These are phyloP conservation scores for Neurospora pannonica DNA, from an alignment of 495 filamentous ascomycete species.

Conservation along the genomic window DNA sequence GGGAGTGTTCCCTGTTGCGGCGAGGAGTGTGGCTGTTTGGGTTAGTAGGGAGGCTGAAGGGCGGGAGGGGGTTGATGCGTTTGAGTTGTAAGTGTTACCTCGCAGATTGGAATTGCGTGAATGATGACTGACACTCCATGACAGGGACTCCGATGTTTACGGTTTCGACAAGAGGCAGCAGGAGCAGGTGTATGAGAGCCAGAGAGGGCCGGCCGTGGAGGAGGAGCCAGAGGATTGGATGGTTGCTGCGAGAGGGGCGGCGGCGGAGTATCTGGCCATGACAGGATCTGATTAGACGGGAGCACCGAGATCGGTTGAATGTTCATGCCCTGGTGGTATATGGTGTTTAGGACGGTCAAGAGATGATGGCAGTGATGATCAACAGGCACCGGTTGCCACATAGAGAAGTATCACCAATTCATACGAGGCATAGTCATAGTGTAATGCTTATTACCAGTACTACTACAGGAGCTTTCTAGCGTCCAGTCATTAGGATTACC, in stretches of 20 bases:
- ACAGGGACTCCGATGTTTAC: background rate
- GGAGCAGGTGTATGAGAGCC: background rate
- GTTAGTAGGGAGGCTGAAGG: conserved; percentile 45
- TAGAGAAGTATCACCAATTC: background rate
- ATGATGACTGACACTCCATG: background rate
- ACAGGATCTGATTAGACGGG: background rate
- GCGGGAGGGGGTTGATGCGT: conserved; percentile 33
- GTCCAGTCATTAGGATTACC: background rate
- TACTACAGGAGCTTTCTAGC: background rate
- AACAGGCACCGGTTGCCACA: background rate
- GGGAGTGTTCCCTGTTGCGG: conserved; percentile 43
- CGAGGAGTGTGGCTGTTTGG: conserved; percentile 51
- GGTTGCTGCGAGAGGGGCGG: background rate
- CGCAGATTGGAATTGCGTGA: background rate
- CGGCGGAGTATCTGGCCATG: background rate
- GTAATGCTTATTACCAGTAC: background rate
- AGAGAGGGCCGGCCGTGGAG: background rate
- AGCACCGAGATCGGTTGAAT: no score
- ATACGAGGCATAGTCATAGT: background rate
- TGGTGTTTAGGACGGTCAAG: background rate
- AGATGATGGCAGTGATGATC: background rate
- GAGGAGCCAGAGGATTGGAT: background rate
- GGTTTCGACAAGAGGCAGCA: background rate
- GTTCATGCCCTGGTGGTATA: background rate
- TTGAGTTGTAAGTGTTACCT: conserved; percentile 4